These are phyloP conservation scores for Dalbergia cochinchinensis DNA, from an alignment of 306 rosid genomes.

Conservation along the genomic window DNA sequence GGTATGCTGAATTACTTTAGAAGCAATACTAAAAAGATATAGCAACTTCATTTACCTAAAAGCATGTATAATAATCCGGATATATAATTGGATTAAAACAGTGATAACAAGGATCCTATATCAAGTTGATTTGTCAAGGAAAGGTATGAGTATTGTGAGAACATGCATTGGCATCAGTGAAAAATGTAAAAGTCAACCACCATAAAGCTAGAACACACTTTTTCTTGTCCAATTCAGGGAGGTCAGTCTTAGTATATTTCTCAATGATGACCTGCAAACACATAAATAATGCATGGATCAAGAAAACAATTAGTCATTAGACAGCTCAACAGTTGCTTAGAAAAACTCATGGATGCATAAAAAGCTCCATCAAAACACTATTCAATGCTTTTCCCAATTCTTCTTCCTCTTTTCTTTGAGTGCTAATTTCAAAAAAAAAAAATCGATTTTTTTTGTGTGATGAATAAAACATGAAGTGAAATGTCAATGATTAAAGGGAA, in stretches of 20 bases:
- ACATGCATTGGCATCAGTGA: too few species aligned
- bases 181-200: slow-evolving; percentile 34
- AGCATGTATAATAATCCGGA: slow-evolving; percentile 5
- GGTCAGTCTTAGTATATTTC: slow-evolving; percentile 56
- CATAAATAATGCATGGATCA: background rate
- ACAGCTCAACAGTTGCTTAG: background rate
- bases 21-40: slow-evolving; percentile 20
- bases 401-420: too few species aligned
- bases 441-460: too few species aligned
- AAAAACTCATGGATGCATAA: background rate
- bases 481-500: background rate
- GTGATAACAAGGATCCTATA: background rate
- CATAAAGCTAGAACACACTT: slow-evolving; percentile 46
- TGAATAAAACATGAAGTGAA: too few species aligned
- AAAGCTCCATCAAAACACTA: background rate
- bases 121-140: background rate
- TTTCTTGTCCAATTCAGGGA: slow-evolving; percentile 66
- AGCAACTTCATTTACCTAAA: slow-evolving; percentile 11
- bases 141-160: background rate
- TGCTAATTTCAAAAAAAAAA: too few species aligned
- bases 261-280: slow-evolving; percentile 56
- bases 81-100: slow-evolving; percentile 4
- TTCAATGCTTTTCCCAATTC: too few species aligned
- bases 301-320: slow-evolving; percentile 11
- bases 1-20: background rate